Evolutionary conservation across 2,329 filamentous ascomycete genomes (phyloP).

Genomic region (Colletotrichum sidae): DNA sequence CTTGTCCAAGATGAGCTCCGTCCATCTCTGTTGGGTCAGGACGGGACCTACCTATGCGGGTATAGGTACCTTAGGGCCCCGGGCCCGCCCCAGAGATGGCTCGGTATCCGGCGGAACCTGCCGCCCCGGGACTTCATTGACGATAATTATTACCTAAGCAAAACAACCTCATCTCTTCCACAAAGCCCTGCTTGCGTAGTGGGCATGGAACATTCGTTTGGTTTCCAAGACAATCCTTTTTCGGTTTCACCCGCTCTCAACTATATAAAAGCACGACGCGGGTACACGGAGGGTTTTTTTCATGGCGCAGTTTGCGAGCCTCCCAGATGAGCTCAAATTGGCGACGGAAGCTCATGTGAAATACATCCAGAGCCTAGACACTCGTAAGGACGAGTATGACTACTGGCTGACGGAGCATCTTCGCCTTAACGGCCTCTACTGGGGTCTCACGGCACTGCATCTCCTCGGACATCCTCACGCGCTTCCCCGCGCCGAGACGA

Average conservation of each 20-base stretch:
- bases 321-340: constrained; percentile 57
- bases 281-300: neutral
- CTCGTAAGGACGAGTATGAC: constrained; percentile 91
- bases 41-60: neutral
- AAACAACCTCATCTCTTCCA: constrained; percentile 25
- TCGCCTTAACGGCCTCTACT: constrained; percentile 95
- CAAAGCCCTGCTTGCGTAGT: constrained; percentile 2
- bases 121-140: constrained; percentile 7
- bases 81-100: neutral
- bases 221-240: neutral
- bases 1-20: no score
- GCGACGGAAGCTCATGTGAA: constrained; percentile 77
- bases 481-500: constrained; percentile 81
- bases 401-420: constrained; percentile 99
- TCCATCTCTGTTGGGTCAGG: no score
- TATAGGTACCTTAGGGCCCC: neutral
- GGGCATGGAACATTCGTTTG: neutral
- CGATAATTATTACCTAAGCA: constrained; percentile 29
- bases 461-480: constrained; percentile 84
- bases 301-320: constrained; percentile 51
- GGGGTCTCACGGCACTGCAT: constrained; percentile 91
- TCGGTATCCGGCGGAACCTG: constrained; percentile 32
- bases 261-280: neutral
- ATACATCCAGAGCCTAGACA: constrained; percentile 94
- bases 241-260: constrained; percentile 1